phyloP scores from a whole-genome alignment of 1,284 basidiomycete species.

The Rhodotorula sp. region DNA sequence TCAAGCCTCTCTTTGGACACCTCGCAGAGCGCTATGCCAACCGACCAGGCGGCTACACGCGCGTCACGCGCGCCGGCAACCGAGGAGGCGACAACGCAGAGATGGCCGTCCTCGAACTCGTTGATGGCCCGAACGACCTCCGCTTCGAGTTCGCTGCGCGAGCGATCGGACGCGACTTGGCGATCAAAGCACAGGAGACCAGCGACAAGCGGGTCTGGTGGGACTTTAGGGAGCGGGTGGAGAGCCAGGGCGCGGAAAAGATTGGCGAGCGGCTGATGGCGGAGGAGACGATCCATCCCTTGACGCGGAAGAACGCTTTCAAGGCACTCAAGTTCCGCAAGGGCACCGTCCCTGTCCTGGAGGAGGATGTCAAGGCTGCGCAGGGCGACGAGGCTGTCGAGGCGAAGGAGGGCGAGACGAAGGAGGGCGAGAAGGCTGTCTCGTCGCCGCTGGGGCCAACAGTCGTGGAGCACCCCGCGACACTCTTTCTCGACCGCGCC shows the following conservation, averaged over 20 bases:
- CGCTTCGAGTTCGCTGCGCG: slow-evolving; percentile 80
- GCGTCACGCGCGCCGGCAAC: slow-evolving; percentile 85
- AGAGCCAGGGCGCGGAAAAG: slow-evolving; percentile 8
- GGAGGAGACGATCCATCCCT: not conserved
- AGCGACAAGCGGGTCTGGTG: slow-evolving; percentile 7
- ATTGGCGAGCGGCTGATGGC: not conserved
- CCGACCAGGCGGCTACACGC: slow-evolving; percentile 91
- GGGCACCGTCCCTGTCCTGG: slow-evolving; percentile 4
- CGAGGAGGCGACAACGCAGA: slow-evolving; percentile 91
- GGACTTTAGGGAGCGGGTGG: slow-evolving; percentile 16
- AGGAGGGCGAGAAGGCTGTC: not conserved
- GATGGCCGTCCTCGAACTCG: slow-evolving; percentile 85
- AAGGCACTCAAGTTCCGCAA: slow-evolving; percentile 32
- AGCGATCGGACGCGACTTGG: slow-evolving; percentile 70
- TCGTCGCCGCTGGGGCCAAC: not conserved
- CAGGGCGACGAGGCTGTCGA: not conserved
- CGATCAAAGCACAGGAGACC: slow-evolving; percentile 14
- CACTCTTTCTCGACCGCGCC: slow-evolving; percentile 38
- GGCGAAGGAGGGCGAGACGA: slow-evolving; percentile 8
- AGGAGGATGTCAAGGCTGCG: not conserved
- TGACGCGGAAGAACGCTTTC: slow-evolving; percentile 34
- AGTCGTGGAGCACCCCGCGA: slow-evolving; percentile 13
- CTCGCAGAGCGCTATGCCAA: slow-evolving; percentile 77
- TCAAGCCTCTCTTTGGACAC: slow-evolving; percentile 77
- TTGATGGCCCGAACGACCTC: slow-evolving; percentile 88